A percentile compares a stretch with the other conserved stretches of the same genome.
Conservation (phyloP, 768 basidiomycete genomes). For the Leccinum truebloodii region DNA sequence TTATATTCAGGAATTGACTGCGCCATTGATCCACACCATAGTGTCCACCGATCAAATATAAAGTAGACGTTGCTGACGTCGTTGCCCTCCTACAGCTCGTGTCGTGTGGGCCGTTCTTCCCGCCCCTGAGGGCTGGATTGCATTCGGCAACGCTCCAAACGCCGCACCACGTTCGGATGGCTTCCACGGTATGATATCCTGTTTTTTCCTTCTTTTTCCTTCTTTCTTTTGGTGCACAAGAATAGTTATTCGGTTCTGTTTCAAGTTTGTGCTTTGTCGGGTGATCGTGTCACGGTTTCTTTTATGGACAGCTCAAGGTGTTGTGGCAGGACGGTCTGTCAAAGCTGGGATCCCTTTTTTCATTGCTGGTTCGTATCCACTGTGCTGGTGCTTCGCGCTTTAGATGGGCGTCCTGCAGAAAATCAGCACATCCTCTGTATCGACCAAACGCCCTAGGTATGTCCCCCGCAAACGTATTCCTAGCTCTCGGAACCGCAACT, state of each 20-base stretch:
- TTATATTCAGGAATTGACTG: constrained; percentile 25
- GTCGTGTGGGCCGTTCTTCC: constrained; percentile 78
- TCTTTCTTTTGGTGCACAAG: not conserved
- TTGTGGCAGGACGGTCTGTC: no score
- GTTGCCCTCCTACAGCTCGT: constrained; percentile 60
- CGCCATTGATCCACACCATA: constrained; percentile 20
- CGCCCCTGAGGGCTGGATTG: constrained; percentile 61
- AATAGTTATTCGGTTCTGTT: not conserved
- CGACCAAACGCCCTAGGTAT: constrained; percentile 61
- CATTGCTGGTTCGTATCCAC: no score
- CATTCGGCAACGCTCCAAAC: constrained; percentile 64
- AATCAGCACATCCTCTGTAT: constrained; percentile 47
- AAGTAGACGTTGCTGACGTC: constrained; percentile 54
- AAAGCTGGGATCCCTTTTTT: no score
- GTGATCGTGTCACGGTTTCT: not conserved
- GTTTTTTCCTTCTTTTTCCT: constrained; percentile 8
- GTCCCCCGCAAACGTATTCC: constrained; percentile 57
- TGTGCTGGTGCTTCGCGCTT: constrained; percentile 33
- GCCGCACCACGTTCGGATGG: constrained; percentile 49
- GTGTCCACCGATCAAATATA: constrained; percentile 32
- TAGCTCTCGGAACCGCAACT: constrained; percentile 71
- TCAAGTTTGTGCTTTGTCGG: not conserved
- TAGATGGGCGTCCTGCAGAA: constrained; percentile 65
- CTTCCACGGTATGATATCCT: constrained; percentile 59
- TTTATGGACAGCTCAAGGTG: no score